phyloP scores from a whole-genome alignment of 192 early-diverging fungal genomes.

The Backusella australiensis region DNA sequence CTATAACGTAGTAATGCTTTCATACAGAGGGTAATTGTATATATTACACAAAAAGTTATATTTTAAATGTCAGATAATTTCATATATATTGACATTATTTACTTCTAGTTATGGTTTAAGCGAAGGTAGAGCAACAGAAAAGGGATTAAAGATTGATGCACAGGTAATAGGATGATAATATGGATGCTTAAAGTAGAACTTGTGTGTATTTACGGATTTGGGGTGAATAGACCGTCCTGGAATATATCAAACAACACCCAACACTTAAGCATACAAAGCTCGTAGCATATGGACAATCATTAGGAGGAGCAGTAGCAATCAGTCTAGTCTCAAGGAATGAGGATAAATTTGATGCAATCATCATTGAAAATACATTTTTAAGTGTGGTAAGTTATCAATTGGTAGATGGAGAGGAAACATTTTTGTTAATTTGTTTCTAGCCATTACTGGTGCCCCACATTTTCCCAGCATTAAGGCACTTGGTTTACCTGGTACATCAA shows the following conservation, averaged over 20 bases:
- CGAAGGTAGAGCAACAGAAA: conserved; percentile 72
- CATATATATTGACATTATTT: background rate
- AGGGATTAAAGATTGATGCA: conserved; percentile 87
- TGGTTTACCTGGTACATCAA: conserved; percentile 85
- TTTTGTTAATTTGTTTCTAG: conserved; percentile 32
- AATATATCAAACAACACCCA: conserved; percentile 79
- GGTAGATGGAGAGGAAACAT: background rate
- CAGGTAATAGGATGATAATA: conserved; percentile 44
- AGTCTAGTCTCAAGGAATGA: conserved; percentile 79
- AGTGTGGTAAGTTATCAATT: conserved; percentile 60
- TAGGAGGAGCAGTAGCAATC: conserved; percentile 96
- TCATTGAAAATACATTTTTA: conserved; percentile 95
- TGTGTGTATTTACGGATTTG: background rate
- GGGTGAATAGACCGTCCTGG: conserved; percentile 64
- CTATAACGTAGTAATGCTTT: conserved; percentile 95
- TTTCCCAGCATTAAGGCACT: conserved; percentile 66
- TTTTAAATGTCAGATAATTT: background rate
- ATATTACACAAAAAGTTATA: background rate
- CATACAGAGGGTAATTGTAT: conserved; percentile 81
- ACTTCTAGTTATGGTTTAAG: conserved; percentile 24
- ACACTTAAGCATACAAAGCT: conserved; percentile 76
- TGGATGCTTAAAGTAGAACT: background rate
- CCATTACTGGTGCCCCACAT: conserved; percentile 86
- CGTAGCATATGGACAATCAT: conserved; percentile 91
- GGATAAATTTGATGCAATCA: conserved; percentile 72